A percentile compares a stretch with the other conserved stretches of the same genome.
Conservation (phyloP, 169 alveolate genomes). For the Plasmodium berghei region DNA sequence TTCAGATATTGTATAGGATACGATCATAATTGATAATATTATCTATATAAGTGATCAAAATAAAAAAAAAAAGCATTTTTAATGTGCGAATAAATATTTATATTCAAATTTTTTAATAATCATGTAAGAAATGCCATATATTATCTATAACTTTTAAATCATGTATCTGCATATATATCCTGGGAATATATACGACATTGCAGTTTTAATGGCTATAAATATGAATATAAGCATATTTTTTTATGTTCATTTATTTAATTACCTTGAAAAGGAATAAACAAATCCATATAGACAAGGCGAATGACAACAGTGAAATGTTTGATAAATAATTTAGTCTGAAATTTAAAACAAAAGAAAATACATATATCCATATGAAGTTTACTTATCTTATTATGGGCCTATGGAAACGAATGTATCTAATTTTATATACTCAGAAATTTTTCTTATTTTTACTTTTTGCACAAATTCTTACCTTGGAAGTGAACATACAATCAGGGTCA, state of each 20-base stretch:
- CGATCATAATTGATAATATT: constrained; percentile 64
- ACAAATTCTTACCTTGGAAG: constrained; percentile 78
- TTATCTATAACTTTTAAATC: too few relatives aligned
- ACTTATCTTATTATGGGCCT: too few relatives aligned
- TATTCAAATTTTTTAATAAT: too few relatives aligned
- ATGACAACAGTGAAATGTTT: constrained; percentile 59
- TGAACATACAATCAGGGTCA: constrained; percentile 81
- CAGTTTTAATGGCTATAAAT: background rate
- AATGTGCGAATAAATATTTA: too few relatives aligned
- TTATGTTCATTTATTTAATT: background rate
- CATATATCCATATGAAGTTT: too few relatives aligned
- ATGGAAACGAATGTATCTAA: too few relatives aligned
- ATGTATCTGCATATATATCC: too few relatives aligned
- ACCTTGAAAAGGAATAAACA: constrained; percentile 77
- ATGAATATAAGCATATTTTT: background rate
- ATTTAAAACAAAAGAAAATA: background rate
- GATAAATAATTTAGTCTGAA: constrained; percentile 71
- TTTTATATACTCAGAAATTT: background rate
- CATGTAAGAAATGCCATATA: too few relatives aligned
- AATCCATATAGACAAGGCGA: constrained; percentile 71
- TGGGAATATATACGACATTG: background rate
- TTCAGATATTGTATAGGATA: constrained; percentile 69
- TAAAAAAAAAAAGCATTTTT: background rate
- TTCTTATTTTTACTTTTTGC: background rate
- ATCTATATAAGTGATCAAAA: constrained; percentile 30